A percentile compares a stretch with the other conserved stretches of the same genome.
Evolutionary conservation across 768 basidiomycete species (phyloP).

Genomic region (Suillus discolor): DNA sequence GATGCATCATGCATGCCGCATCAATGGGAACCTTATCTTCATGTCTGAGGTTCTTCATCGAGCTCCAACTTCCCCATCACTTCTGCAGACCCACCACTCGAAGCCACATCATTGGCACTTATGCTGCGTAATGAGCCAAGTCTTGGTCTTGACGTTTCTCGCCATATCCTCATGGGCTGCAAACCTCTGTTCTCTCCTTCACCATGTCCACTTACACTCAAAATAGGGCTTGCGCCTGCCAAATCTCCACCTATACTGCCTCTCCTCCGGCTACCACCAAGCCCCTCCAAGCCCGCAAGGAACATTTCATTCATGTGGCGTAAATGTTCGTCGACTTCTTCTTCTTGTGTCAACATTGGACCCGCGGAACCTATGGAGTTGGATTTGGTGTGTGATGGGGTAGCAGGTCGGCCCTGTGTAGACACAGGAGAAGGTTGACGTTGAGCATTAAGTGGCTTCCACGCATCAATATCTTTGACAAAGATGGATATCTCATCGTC

Average conservation of each 20-base stretch:
- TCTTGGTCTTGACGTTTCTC: slow-evolving; percentile 21
- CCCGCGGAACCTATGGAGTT: slow-evolving; percentile 30
- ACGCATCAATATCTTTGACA: slow-evolving; percentile 73
- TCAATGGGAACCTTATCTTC: slow-evolving; percentile 2
- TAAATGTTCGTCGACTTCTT: slow-evolving; percentile 66
- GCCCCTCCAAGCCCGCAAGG: slow-evolving; percentile 61
- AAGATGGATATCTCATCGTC: slow-evolving; percentile 81
- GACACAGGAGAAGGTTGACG: background rate
- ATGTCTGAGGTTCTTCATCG: slow-evolving; percentile 25
- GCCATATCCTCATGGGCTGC: background rate
- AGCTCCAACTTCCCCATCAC: slow-evolving; percentile 41
- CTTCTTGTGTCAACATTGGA: slow-evolving; percentile 64
- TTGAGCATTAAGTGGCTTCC: slow-evolving; percentile 52
- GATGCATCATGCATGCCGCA: no score
- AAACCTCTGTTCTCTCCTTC: slow-evolving; percentile 10
- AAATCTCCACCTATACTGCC: slow-evolving; percentile 17
- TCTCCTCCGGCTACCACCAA: slow-evolving; percentile 42
- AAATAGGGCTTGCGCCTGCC: slow-evolving; percentile 17
- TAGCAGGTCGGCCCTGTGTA: background rate
- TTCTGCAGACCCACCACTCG: slow-evolving; percentile 36
- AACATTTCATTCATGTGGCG: slow-evolving; percentile 71
- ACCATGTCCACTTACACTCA: slow-evolving; percentile 2
- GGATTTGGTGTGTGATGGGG: background rate
- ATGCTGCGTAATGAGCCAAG: slow-evolving; percentile 36
- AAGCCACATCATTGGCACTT: slow-evolving; percentile 21